Evolutionary conservation across 495 filamentous ascomycete genomes (phyloP).

Genomic region (Xylaria venustula): DNA sequence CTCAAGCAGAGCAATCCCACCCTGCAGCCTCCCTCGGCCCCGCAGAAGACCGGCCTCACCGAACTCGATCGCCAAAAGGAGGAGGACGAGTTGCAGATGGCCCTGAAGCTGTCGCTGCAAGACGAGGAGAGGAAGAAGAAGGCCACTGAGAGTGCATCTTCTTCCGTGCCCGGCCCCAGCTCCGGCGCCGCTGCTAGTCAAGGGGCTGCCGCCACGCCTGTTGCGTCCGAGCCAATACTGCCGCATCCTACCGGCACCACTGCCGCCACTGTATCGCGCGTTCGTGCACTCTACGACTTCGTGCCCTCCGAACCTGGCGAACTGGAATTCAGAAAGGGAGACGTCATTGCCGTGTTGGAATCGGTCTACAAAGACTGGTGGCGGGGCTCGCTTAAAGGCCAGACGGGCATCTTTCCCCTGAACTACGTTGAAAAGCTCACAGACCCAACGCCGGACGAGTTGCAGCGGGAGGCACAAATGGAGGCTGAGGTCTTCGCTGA

Average conservation of each 20-base stretch:
- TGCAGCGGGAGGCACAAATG: conserved; percentile 95
- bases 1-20: conserved; percentile 85
- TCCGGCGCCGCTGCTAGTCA: conserved; percentile 24
- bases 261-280: conserved; percentile 94
- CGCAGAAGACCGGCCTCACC: conserved; percentile 86
- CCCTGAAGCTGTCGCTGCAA: conserved; percentile 84
- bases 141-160: conserved; percentile 19
- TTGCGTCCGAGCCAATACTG: conserved; percentile 28
- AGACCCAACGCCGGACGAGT: conserved; percentile 90
- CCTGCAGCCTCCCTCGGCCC: conserved; percentile 87
- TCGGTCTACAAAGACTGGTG: conserved; percentile 99
- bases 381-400: conserved; percentile 90
- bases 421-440: conserved; percentile 98
- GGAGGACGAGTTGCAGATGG: conserved; percentile 97
- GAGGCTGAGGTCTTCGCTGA: conserved; percentile 96
- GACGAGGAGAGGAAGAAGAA: conserved; percentile 63
- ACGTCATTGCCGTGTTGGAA: conserved; percentile 95
- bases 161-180: conserved; percentile 32
- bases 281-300: conserved; percentile 93
- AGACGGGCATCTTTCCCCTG: conserved; percentile 95
- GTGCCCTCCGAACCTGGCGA: conserved; percentile 90
- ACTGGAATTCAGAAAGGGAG: conserved; percentile 92
- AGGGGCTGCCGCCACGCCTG: conserved; percentile 22
- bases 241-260: conserved; percentile 65
- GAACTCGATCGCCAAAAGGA: conserved; percentile 90